Evolutionary conservation across 176 grass and related monocot genomes (phyloP), one percentile per base, ranked within the genome.

Genomic region (Miscanthus lutarioriparius): DNA sequence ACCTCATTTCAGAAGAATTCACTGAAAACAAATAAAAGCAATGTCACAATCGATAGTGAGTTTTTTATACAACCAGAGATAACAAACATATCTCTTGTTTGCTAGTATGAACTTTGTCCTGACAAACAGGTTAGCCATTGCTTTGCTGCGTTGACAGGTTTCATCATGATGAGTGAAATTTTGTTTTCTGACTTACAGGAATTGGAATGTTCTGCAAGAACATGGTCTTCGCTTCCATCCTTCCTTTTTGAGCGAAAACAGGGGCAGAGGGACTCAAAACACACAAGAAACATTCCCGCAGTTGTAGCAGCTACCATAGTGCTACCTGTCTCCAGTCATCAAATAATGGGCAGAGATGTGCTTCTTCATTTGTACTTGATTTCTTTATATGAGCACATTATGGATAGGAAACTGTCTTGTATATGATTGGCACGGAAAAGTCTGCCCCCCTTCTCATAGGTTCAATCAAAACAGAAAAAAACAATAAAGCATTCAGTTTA

Each of bases 181-280:
- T 70, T 11, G 10, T 76, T 35, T 64, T 76, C 77, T 56, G 49
- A 85, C 89, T 83, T 91, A 95, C 92, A 85, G 65, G 89, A 90
- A 86, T 84, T 90, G 78, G 71, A 76, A 82, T 78, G 87, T 73
- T 41, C 75, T 59, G 3, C 6, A 25, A 89, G 84, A 85, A 98
- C 85, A 75, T 89, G 92, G 69, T 93, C 92, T 70, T 91, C 96
- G 47, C 86, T 92, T 35, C 84, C 86, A 76, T 91, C 93, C 30
- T 51, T 88, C 39, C 69, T 83, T 89, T 76, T 98, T 16, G 89
- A 85, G 22, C 90, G 72, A 78, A 93, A 90, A 76, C 96, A 98
- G 48, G 96, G 89, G 74, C 89, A 98, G 41, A 95, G 10, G 49
- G 92, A 81, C 54, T 87, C 82, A 67, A 89, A 98, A 67, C 89